These are phyloP conservation scores for Fusarium sp. DNA, from an alignment of 2,329 filamentous ascomycete genomes.

Conservation along the genomic window DNA sequence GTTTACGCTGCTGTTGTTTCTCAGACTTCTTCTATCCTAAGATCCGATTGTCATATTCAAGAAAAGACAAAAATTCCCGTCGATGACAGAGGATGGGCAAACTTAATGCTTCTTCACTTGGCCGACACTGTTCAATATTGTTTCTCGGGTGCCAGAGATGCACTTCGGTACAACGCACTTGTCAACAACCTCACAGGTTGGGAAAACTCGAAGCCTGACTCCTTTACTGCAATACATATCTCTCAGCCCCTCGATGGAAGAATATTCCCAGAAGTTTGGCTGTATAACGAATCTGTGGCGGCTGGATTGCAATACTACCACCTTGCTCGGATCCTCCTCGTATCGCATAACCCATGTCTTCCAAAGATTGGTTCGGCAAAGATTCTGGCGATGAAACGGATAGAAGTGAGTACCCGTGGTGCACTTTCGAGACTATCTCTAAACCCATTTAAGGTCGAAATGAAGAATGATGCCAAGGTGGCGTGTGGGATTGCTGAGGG, in stretches of 20 bases:
- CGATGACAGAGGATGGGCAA: slow-evolving; percentile 42
- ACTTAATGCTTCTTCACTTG: slow-evolving; percentile 45
- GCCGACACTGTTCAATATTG: slow-evolving; percentile 47
- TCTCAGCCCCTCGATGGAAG: neutral
- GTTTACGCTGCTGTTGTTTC: slow-evolving; percentile 41
- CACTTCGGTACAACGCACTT: slow-evolving; percentile 38
- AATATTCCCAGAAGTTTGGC: slow-evolving; percentile 46
- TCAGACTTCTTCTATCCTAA: slow-evolving; percentile 29
- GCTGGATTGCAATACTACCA: slow-evolving; percentile 50
- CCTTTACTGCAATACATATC: slow-evolving; percentile 46
- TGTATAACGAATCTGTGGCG: slow-evolving; percentile 46
- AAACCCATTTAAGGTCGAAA: slow-evolving; percentile 28
- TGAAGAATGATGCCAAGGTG: slow-evolving; percentile 45
- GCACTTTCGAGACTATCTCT: neutral
- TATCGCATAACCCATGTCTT: slow-evolving; percentile 46
- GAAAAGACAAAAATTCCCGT: slow-evolving; percentile 8
- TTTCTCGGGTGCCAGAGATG: slow-evolving; percentile 41
- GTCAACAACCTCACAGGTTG: slow-evolving; percentile 42
- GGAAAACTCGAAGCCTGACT: slow-evolving; percentile 45
- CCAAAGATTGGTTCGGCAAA: slow-evolving; percentile 44
- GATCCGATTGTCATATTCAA: slow-evolving; percentile 2
- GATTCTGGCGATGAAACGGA: slow-evolving; percentile 25
- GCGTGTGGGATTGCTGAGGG: slow-evolving; percentile 49
- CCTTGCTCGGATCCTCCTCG: slow-evolving; percentile 48
- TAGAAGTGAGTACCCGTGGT: slow-evolving; percentile 21